Evolutionary conservation across 2,329 filamentous ascomycete genomes (phyloP).

Genomic region (Parafenestella ontariensis): DNA sequence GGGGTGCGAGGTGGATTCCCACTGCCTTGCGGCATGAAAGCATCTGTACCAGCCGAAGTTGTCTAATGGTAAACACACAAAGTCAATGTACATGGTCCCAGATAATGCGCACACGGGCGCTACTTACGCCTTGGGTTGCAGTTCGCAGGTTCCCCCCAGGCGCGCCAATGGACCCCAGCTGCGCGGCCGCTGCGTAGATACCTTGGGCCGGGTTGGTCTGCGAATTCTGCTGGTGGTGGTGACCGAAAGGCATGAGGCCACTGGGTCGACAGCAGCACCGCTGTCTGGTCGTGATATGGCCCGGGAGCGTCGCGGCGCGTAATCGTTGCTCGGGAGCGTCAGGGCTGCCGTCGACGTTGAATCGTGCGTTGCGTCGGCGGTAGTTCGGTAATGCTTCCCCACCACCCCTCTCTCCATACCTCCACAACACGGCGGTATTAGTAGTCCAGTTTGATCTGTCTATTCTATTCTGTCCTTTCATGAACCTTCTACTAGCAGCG

Average conservation of each 20-base stretch:
- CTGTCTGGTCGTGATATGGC: slow-evolving; percentile 4
- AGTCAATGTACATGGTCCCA: neutral
- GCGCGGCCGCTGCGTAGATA: slow-evolving; percentile 55
- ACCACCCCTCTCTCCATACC: neutral
- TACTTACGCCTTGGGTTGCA: slow-evolving; percentile 50
- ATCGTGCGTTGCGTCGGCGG: neutral
- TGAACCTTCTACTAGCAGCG: slow-evolving; percentile 9
- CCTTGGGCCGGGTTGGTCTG: slow-evolving; percentile 50
- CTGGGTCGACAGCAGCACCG: slow-evolving; percentile 12
- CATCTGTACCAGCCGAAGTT: slow-evolving; percentile 51
- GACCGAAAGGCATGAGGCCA: slow-evolving; percentile 49
- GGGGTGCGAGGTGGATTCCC: slow-evolving; percentile 24
- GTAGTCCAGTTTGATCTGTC: neutral
- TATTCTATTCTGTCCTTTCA: slow-evolving; percentile 2
- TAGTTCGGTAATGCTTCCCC: neutral
- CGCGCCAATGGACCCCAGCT: slow-evolving; percentile 57
- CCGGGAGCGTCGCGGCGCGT: slow-evolving; percentile 16
- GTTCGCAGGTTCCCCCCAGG: slow-evolving; percentile 51
- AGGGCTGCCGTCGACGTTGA: neutral
- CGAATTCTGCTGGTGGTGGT: slow-evolving; percentile 43
- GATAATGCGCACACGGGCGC: neutral
- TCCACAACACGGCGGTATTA: neutral
- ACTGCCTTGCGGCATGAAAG: slow-evolving; percentile 50
- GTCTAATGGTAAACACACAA: neutral
- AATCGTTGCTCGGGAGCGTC: slow-evolving; percentile 4